Evolutionary conservation across 331 rosid species (phyloP).

Genomic region (Acacia pycnantha): DNA sequence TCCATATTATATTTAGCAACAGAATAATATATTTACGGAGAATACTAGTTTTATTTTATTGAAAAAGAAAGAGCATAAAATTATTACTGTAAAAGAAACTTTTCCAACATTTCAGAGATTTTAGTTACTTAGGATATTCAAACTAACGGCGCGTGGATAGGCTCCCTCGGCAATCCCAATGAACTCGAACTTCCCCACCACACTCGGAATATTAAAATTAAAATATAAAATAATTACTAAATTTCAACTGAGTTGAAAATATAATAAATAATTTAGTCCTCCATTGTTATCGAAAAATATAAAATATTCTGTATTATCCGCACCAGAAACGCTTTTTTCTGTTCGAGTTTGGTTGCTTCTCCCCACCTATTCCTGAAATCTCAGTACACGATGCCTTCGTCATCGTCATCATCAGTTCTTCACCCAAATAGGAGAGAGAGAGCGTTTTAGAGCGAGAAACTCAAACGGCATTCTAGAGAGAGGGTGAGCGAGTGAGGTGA

Average conservation of each 20-base stretch:
- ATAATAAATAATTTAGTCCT: not conserved
- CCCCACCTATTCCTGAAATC: conserved; percentile 7
- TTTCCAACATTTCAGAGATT: no score
- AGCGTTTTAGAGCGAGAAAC: conserved; percentile 1
- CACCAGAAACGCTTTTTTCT: not conserved
- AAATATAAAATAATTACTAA: not conserved
- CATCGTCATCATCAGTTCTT: not conserved
- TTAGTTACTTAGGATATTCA: not conserved
- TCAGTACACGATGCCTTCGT: not conserved
- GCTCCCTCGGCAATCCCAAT: not conserved
- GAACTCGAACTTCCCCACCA: not conserved
- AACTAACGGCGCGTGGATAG: not conserved
- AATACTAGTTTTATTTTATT: no score
- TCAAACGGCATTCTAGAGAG: not conserved
- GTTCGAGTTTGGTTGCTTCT: not conserved
- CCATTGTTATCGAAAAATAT: not conserved
- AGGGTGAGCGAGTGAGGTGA: not conserved
- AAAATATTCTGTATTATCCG: conserved; percentile 13
- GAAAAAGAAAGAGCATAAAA: no score
- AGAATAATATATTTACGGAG: no score
- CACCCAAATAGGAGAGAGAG: conserved; percentile 3
- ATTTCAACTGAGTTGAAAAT: not conserved
- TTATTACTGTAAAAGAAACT: no score
- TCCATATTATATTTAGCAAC: no score
- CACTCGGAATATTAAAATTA: not conserved